Base-by-base conservation (phyloP, 441 rosid species). In the Biscutella auriculata region DNA sequence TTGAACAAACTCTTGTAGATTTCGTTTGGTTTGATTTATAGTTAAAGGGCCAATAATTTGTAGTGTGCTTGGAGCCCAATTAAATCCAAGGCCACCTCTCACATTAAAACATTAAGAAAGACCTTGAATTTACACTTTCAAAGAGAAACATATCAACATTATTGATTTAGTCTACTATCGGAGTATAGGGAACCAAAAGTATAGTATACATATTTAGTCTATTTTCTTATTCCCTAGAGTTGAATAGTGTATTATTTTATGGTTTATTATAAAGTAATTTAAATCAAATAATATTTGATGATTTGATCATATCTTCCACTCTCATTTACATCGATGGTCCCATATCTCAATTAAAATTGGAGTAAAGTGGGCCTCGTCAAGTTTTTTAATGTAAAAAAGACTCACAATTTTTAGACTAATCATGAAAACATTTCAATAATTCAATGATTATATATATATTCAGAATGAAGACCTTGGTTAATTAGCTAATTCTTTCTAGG, bases 261-360 rank as follows among this genome's bases (percentile, higher is more conserved):
- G 41, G 25, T 48, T 48, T 29, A 49, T 3, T 8, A 33, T 49
- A 23, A 10, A 23, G 14, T 39, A 56, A n/a, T 63, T 9, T 4
- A 64, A 56, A 65, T 39, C 16, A 57, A 52, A 60, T 67, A 54
- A 25, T 11, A 39, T 46, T 45, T 17, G 34, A 53, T 28, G 62
- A 59, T 66, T 66, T 60, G 66, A 47, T 67, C 57, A 67, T 60
- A 67, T 60, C 66, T 53, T 53, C 8, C 11, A 21, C 23, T 46
- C 32, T 14, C 71, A 67, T 48, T 45, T 21, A 60, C 52, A 53
- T 60, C 34, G 47, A 45, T 53, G 66, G 71, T 53, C 71, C 66
- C 62, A 37, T 46, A 15, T 67, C 46, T 53, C n/a, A n/a, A 39
- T 46, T 46, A 40, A 29, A 37, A 37, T 25, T 46, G 26, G 52